Percentiles rank a stretch among this genome's conserved stretches.
Conservation (phyloP, 2,329 filamentous ascomycete species). For the Calonectria leucothoes region DNA sequence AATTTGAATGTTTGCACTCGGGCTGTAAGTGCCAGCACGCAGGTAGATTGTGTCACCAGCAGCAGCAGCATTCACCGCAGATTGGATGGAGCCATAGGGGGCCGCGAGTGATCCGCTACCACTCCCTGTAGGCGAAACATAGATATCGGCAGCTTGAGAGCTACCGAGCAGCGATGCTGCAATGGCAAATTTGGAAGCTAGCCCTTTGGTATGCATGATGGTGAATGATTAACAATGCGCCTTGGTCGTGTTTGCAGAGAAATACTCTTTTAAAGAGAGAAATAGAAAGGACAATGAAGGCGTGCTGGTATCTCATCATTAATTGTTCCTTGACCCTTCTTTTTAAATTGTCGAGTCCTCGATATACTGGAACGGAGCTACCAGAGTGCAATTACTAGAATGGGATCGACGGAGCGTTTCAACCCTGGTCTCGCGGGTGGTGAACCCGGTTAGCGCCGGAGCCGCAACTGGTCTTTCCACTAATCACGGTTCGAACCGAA, state of each 20-base stretch:
- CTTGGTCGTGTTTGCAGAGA: too few species aligned
- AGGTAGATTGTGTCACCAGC: conserved; percentile 60
- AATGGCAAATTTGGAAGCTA: neutral
- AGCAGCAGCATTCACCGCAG: conserved; percentile 56
- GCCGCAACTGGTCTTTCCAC: neutral
- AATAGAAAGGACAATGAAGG: too few species aligned
- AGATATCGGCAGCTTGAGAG: conserved; percentile 47
- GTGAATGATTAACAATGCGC: neutral
- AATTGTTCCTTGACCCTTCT: neutral
- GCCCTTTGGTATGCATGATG: neutral
- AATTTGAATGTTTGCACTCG: conserved; percentile 60
- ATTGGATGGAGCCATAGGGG: conserved; percentile 59
- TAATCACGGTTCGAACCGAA: neutral
- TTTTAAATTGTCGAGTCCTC: neutral
- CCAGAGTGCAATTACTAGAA: neutral
- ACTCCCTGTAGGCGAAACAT: conserved; percentile 56
- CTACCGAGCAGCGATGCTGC: neutral
- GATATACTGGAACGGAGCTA: neutral
- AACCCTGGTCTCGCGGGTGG: neutral
- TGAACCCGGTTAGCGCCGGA: neutral
- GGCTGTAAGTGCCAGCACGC: conserved; percentile 59
- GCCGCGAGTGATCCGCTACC: conserved; percentile 52
- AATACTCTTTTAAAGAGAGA: neutral
- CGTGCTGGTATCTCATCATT: neutral
- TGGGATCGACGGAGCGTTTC: conserved; percentile 1